Evolutionary conservation across 345 rosid genomes (phyloP).

Genomic region (Salix suchowensis): DNA sequence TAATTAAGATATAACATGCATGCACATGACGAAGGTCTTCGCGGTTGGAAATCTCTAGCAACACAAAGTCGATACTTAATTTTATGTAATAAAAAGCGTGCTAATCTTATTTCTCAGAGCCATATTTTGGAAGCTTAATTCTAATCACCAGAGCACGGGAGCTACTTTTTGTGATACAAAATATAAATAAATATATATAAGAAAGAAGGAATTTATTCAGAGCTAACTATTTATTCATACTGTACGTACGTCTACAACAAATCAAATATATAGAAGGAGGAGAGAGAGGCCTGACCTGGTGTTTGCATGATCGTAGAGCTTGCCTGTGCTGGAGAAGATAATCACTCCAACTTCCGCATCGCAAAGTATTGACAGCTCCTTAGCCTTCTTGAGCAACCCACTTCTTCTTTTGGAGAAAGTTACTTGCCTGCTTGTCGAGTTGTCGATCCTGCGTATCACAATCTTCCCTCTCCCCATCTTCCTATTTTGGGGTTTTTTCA

Average conservation of each 20-base stretch:
- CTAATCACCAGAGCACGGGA: background rate
- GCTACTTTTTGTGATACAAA: background rate
- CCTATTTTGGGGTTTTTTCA: background rate
- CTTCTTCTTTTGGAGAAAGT: constrained; percentile 52
- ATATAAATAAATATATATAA: background rate
- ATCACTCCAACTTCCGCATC: constrained; percentile 51
- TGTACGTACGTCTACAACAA: background rate
- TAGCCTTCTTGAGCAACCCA: constrained; percentile 47
- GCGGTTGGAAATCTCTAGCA: background rate
- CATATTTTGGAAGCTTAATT: background rate
- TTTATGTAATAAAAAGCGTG: background rate
- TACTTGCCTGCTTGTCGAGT: constrained; percentile 54
- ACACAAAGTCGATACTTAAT: background rate
- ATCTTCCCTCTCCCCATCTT: constrained; percentile 66
- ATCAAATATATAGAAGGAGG: background rate
- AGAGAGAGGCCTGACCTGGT: constrained; percentile 32
- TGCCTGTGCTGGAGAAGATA: constrained; percentile 50
- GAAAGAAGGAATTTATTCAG: background rate
- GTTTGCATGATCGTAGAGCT: constrained; percentile 50
- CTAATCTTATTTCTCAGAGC: background rate
- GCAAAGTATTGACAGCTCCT: constrained; percentile 50
- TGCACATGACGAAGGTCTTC: background rate
- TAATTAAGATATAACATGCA: background rate
- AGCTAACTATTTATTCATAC: background rate
- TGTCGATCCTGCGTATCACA: constrained; percentile 48